phyloP scores from a whole-genome alignment of 2,329 filamentous ascomycete species.

The Thelonectria discophora region DNA sequence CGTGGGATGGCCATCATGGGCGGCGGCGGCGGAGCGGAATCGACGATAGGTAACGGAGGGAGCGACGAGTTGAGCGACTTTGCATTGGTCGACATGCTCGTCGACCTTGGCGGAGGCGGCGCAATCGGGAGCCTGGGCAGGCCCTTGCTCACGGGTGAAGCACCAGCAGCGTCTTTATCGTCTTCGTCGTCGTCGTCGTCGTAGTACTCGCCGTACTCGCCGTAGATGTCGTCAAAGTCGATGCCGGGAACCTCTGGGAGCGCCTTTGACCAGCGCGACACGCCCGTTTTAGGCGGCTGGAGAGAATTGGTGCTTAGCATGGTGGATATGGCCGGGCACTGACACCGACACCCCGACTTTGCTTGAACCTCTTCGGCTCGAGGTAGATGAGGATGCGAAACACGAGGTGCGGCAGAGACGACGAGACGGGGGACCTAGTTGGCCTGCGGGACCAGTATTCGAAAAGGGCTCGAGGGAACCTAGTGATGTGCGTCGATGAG shows the following conservation, averaged over 20 bases:
- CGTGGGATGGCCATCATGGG: constrained; percentile 41
- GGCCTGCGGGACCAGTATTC: constrained; percentile 11
- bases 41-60: constrained; percentile 38
- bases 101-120: constrained; percentile 40
- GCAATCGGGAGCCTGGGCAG: constrained; percentile 35
- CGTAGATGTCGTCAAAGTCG: constrained; percentile 32
- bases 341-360: no score
- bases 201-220: constrained; percentile 35
- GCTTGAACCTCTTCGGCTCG: no score
- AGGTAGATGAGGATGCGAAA: constrained; percentile 41
- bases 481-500: background rate
- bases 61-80: constrained; percentile 35
- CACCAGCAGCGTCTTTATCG: constrained; percentile 9
- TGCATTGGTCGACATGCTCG: constrained; percentile 32
- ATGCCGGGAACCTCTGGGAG: constrained; percentile 59
- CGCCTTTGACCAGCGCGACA: constrained; percentile 67
- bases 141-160: constrained; percentile 36
- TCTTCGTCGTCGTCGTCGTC: constrained; percentile 29
- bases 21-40: constrained; percentile 28
- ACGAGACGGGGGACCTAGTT: background rate
- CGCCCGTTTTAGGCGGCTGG: constrained; percentile 49
- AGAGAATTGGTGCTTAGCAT: constrained; percentile 38
- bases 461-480: no score
- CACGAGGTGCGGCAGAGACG: constrained; percentile 31
- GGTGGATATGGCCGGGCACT: constrained; percentile 32